A percentile compares a stretch with the other conserved stretches of the same genome.
Evolutionary conservation across 1,284 basidiomycete genomes (phyloP).

Genomic region (Coniferiporia weirii): DNA sequence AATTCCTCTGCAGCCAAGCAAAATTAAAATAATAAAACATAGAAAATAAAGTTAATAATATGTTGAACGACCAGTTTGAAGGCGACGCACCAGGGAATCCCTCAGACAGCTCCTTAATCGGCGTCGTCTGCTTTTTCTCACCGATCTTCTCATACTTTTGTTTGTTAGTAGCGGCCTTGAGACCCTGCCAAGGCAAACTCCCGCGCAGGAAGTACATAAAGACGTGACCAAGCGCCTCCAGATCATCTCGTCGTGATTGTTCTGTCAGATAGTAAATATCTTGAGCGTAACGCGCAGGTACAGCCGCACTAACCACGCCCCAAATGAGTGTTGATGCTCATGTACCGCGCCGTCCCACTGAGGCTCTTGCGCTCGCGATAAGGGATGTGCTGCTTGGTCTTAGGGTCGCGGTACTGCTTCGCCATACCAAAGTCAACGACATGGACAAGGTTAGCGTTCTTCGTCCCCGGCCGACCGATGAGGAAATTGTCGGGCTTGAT

Average conservation of each 20-base stretch:
- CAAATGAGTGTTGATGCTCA: conserved; percentile 96
- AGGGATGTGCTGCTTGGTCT: conserved; percentile 95
- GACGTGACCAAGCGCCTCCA: conserved; percentile 93
- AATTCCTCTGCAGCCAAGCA: conserved; percentile 63
- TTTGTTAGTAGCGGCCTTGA: conserved; percentile 96
- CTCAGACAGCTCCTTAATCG: conserved; percentile 91
- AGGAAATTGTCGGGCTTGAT: conserved; percentile 98
- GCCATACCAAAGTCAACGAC: conserved; percentile 97
- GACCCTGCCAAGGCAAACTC: conserved; percentile 91
- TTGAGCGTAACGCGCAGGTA: not conserved
- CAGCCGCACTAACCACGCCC: conserved; percentile 64
- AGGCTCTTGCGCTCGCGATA: conserved; percentile 94
- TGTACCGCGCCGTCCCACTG: conserved; percentile 90
- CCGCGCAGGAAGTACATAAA: conserved; percentile 98
- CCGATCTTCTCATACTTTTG: conserved; percentile 99
- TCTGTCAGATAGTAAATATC: conserved; percentile 41
- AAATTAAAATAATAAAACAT: no score
- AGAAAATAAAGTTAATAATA: not conserved
- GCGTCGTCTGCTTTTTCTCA: conserved; percentile 97
- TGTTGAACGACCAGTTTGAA: not conserved
- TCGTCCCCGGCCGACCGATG: conserved; percentile 86
- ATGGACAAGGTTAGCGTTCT: conserved; percentile 66
- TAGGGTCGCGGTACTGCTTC: conserved; percentile 95
- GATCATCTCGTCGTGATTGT: conserved; percentile 91
- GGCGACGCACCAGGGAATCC: conserved; percentile 77